phyloP scores from a whole-genome alignment of 2,329 filamentous ascomycete species.

The Blastomyces gilchristii region DNA sequence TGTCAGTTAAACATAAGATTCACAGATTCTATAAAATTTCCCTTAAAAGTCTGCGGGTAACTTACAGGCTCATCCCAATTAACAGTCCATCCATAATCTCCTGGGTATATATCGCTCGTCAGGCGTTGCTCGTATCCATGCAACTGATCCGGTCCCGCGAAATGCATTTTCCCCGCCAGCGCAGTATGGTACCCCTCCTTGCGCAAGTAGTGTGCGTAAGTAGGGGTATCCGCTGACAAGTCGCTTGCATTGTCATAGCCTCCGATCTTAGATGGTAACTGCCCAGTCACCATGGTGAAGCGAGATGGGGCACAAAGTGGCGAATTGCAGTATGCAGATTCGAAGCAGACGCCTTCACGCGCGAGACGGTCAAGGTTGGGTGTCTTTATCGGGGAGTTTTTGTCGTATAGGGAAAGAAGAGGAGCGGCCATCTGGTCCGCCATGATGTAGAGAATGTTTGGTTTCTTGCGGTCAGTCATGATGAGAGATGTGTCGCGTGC shows the following conservation, averaged over 20 bases:
- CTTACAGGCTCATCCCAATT: constrained; percentile 80
- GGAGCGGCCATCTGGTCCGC: constrained; percentile 89
- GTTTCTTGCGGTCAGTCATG: constrained; percentile 37
- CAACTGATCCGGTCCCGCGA: constrained; percentile 71
- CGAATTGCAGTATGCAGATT: constrained; percentile 88
- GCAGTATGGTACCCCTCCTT: constrained; percentile 79
- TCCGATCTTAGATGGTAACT: constrained; percentile 81
- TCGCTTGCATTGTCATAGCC: constrained; percentile 87
- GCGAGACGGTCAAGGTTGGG: constrained; percentile 80
- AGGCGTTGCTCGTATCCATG: constrained; percentile 88
- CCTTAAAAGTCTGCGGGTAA: constrained; percentile 1
- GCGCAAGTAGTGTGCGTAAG: constrained; percentile 85
- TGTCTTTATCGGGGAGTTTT: constrained; percentile 79
- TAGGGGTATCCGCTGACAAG: constrained; percentile 73
- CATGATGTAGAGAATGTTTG: constrained; percentile 90
- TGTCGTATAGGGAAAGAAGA: constrained; percentile 83
- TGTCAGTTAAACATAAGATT: not conserved
- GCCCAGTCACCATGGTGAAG: constrained; percentile 89
- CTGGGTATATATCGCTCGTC: constrained; percentile 92
- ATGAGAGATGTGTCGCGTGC: not conserved
- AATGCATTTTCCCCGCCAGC: constrained; percentile 94
- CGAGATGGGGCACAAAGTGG: constrained; percentile 85
- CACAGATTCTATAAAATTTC: no score
- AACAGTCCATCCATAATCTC: constrained; percentile 87
- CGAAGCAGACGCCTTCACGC: constrained; percentile 73